Conservation (phyloP, 192 early-diverging fungal genomes). For the Rhizophagus clarus region DNA sequence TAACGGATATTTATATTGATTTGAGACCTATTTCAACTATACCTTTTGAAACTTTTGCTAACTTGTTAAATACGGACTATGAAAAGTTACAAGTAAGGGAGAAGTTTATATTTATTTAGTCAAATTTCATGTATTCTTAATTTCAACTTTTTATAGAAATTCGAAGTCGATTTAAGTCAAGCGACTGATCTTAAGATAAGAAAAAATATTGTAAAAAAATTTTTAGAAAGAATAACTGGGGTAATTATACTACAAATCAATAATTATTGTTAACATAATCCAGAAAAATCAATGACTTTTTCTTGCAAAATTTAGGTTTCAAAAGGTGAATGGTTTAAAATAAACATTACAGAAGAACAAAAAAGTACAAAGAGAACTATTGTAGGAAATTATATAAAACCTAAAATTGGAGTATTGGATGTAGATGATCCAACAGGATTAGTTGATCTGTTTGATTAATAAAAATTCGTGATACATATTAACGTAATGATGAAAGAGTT, state of each 20-base stretch:
- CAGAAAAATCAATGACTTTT: neutral
- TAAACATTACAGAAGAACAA: neutral
- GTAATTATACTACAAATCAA: neutral
- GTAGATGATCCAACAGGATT: constrained; percentile 15
- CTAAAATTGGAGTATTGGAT: constrained; percentile 13
- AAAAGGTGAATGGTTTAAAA: constrained; percentile 10
- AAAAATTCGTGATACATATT: neutral
- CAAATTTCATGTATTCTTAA: neutral
- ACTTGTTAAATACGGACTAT: constrained; percentile 12
- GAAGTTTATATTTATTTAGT: too few relatives aligned
- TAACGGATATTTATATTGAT: constrained; percentile 29
- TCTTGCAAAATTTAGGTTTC: neutral
- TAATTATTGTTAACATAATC: neutral
- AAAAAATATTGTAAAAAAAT: constrained; percentile 3
- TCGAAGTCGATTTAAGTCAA: neutral
- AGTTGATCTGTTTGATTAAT: neutral
- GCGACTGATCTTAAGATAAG: neutral
- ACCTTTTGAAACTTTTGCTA: constrained; percentile 27
- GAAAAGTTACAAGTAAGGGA: constrained; percentile 12
- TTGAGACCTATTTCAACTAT: constrained; percentile 2
- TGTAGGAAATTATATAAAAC: constrained; percentile 3
- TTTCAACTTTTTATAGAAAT: neutral
- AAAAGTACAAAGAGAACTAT: neutral
- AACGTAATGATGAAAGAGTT: too few relatives aligned
- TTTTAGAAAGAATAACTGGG: constrained; percentile 7